Evolutionary conservation across 2,329 filamentous ascomycete genomes (phyloP), one percentile per base, ranked within the genome.

Genomic region (Paracoccidioides lutzii): DNA sequence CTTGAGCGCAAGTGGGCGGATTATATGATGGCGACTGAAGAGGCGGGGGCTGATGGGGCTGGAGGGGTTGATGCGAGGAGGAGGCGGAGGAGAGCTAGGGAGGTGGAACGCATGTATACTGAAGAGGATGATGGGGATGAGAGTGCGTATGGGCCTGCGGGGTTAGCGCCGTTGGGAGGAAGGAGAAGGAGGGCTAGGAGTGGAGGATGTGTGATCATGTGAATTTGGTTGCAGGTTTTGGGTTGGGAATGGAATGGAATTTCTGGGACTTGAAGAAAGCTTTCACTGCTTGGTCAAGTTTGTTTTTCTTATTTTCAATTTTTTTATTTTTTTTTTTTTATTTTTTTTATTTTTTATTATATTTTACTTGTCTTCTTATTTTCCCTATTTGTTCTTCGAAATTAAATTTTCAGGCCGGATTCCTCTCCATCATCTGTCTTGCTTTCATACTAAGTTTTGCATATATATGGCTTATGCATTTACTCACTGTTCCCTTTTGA

Each of bases 1-100:
- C 76, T 97, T 22, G 90, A 95, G 75, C 79, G 84, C 60, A 94
- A 91, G 68, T 97, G 91, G 91, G 85, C 86, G 0, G 87, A 94
- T 55, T 95, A 89, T 69, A 96, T 96, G 90, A 88, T 94, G 73
- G 84, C 88, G 14, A 87, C 81, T 52, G 89, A 95, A 69, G 91
- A 96, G 67, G 88, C 87, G 0, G 87, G 85, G 2, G 80, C 80
- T 2, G 64, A 66, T 9, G 72, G 71, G 41, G 76, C 74, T 2
- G 88, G 86, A 8, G 72, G 71, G 41, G 76, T 74, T 2, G 88
- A 86, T 5, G 75, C 79, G 2, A 78, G 90, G 54, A 77, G 90
- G 54, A 76, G 90, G 57, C 77, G 90, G 60, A 79, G 90, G 52
- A 78, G 90, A 57, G 88, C 88, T 1, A 79, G 90, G 49, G 88